Base-by-base conservation (phyloP, 2,329 filamentous ascomycete genomes). In the Claviceps fusiformis region DNA sequence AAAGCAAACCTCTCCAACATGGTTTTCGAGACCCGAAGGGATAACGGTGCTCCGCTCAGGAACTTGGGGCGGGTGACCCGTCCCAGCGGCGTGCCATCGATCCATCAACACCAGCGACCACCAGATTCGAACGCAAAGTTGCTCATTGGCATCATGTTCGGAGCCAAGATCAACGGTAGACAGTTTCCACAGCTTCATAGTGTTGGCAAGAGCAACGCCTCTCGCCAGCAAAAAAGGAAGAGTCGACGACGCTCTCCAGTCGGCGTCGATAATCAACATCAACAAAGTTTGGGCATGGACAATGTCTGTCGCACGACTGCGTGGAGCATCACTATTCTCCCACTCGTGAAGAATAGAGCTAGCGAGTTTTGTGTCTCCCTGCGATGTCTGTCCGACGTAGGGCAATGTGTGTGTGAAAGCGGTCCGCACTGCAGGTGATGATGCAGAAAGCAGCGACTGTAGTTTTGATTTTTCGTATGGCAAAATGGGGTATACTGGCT, bases 101-200 rank as follows among this genome's bases (percentile, higher is more conserved):
- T 89, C 86, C 59, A 89, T 77, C 59, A 86, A 76, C 49, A 88
- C 78, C 39, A 89, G 70, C 15, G 81, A 80, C 82, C 83, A 88
- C 86, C 86, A 89, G 19, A 84, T 77, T 47, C 83, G 77, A 52
- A 83, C 73, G 1, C 77, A 77, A 4, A 88, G 70, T 19, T 80
- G 79, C 52, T 83, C 80, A 48, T 84, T 80, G 24, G 77, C 78
- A 63, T 87, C 82, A 2, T 71, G 63, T 53, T 84, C 79, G 10
- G 71, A 66, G 5, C 77, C 74, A 5, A 69, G 67, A 53, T 75
- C 73, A 49, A 73, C 83, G 0, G 62, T 61, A 8, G 62, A 62
- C 33, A 65, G 63, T 54, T 64, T 64, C 70, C 70, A 82, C 56
- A 88, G 71, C 61, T 80, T 81, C 70, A 87, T 77, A 15, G 76